phyloP scores from a whole-genome alignment of 371 early-diverging fungal genomes.

The Mucor velutinosus region DNA sequence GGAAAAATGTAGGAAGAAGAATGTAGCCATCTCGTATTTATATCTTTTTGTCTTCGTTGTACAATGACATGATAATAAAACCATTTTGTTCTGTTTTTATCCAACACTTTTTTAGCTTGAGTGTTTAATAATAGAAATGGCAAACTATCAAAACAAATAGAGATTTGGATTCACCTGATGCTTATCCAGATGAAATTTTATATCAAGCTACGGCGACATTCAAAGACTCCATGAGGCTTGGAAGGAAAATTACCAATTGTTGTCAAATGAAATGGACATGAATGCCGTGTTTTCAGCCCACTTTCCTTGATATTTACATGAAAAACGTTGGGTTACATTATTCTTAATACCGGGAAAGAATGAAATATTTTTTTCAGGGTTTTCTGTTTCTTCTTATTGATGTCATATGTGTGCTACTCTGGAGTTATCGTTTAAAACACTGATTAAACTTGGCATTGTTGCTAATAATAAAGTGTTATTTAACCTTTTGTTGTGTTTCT shows the following conservation, averaged over 20 bases:
- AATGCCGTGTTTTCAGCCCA: background rate
- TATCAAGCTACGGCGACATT: background rate
- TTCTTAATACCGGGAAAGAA: background rate
- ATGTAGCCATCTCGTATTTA: background rate
- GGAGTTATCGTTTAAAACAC: background rate
- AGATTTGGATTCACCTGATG: background rate
- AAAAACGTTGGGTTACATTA: conserved; percentile 1
- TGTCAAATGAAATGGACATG: background rate
- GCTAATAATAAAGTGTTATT: background rate
- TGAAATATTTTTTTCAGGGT: background rate
- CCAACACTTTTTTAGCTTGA: background rate
- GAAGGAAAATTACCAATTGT: background rate
- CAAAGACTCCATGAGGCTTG: background rate
- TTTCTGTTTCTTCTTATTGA: background rate
- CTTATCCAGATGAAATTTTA: background rate
- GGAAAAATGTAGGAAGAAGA: background rate
- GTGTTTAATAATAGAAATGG: background rate
- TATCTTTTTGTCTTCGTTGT: background rate
- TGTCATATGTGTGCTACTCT: conserved; percentile 1
- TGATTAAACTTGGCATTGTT: background rate
- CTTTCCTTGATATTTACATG: background rate
- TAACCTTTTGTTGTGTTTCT: background rate
- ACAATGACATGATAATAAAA: conserved; percentile 1
- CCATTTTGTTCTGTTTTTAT: background rate
- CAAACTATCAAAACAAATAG: background rate